Percentiles rank a stretch among this genome's conserved stretches.
phyloP scores from a whole-genome alignment of 441 rosid species.

The Syzygium syzygioides region DNA sequence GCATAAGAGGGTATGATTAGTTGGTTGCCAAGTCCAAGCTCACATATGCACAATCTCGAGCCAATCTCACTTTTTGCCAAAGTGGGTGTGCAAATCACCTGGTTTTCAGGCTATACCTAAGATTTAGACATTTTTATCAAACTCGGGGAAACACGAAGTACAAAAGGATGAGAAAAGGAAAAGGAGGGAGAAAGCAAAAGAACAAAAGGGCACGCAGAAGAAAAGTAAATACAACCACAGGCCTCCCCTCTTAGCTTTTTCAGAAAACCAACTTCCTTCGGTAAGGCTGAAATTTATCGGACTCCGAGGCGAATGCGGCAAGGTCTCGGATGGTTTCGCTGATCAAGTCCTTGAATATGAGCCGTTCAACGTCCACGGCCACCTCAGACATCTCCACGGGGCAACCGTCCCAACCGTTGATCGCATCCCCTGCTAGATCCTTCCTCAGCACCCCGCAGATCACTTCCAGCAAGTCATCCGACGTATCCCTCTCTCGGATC shows the following conservation, averaged over 20 bases:
- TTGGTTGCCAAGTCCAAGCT: not conserved
- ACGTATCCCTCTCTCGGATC: slow-evolving; percentile 40
- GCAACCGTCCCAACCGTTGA: slow-evolving; percentile 52
- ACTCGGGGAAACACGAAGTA: not conserved
- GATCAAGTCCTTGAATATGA: slow-evolving; percentile 75
- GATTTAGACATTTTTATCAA: not conserved
- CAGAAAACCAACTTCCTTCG: slow-evolving; percentile 74
- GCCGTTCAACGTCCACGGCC: slow-evolving; percentile 68
- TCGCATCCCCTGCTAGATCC: slow-evolving; percentile 62
- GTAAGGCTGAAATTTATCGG: slow-evolving; percentile 11
- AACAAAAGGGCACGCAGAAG: not conserved
- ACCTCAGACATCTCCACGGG: slow-evolving; percentile 68
- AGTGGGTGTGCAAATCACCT: not conserved
- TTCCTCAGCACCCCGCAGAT: slow-evolving; percentile 59
- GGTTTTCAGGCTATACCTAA: not conserved
- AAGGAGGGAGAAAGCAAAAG: not conserved
- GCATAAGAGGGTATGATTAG: not conserved
- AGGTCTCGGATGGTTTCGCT: slow-evolving; percentile 71
- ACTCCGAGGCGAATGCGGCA: slow-evolving; percentile 29
- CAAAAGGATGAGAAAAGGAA: not conserved
- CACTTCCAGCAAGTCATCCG: slow-evolving; percentile 49
- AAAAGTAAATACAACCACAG: not conserved
- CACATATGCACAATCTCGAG: not conserved
- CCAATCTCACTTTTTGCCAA: not conserved
- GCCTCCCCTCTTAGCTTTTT: slow-evolving; percentile 3